Evolutionary conservation across 2,329 filamentous ascomycete genomes (phyloP), one percentile per base, ranked within the genome.

Genomic region (Cordyceps cateniannulata): DNA sequence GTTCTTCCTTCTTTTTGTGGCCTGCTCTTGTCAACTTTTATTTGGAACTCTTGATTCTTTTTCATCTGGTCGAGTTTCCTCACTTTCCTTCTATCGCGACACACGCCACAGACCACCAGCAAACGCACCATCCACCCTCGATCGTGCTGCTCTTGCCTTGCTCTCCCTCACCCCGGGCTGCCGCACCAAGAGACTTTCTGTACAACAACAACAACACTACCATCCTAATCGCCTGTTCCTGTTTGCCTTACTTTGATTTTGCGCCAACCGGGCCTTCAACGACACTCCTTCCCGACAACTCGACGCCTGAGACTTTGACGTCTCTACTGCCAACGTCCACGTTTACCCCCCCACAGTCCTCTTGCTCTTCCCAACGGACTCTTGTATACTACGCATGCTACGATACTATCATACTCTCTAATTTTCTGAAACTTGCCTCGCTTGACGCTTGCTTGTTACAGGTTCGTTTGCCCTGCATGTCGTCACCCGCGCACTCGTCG

Each of bases 1-100:
- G 75, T 77, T 79, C 77, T 77, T 78, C 72, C 75, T 78, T 78
- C 73, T 75, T 78, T 78, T 78, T 73, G 68, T 75, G 73, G 73
- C 73, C 79, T 72, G 73, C 68, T 71, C 67, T 52, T 52, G 47
- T 53, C 53, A 50, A 32, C 60, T 55, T 59, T 55, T 25, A 62
- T 54, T 29, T 40, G 40, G 49, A 38, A 53, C 47, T 62, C 61
- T 56, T 45, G 44, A 45, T 27, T 24, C 16, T 24, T 68, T 70
- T 69, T 71, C 73, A 72, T 76, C 72, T 77, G 76, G 76, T 74
- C 62, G 69, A 74, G 70, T 70, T 68, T 72, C 72, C 72, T 67
- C 73, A 74, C 77, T 73, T 75, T 79, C 78, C 71, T 79, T 81
- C 71, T 69, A 65, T 64, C 63, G 66, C 51, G 63, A 66, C 59